phyloP scores from a whole-genome alignment of 2,329 filamentous ascomycete genomes.

The Calonectria pseudoturangicola region DNA sequence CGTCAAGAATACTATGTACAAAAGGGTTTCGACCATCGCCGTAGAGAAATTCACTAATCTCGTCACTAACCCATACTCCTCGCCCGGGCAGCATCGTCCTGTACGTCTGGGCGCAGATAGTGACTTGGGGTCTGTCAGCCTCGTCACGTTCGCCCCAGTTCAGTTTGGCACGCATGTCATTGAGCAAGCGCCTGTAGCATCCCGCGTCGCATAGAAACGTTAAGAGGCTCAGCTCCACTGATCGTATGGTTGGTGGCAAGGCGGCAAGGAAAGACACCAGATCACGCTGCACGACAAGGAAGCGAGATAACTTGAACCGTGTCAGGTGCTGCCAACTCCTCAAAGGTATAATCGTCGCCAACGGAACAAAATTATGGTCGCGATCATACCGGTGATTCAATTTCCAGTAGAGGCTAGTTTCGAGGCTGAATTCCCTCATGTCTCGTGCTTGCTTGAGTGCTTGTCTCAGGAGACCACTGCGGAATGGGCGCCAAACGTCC shows the following conservation, averaged over 20 bases:
- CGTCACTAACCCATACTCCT: background rate
- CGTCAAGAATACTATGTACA: background rate
- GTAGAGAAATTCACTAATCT: slow-evolving; percentile 12
- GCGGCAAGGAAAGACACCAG: slow-evolving; percentile 9
- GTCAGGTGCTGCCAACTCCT: slow-evolving; percentile 1
- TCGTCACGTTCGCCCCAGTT: background rate
- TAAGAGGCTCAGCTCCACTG: slow-evolving; percentile 25
- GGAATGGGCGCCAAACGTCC: background rate
- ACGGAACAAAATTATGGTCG: background rate
- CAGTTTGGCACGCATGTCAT: background rate
- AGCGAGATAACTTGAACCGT: slow-evolving; percentile 11
- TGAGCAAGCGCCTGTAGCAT: slow-evolving; percentile 2
- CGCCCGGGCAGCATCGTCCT: background rate
- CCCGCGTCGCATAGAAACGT: background rate
- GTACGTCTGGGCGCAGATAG: background rate
- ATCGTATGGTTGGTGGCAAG: slow-evolving; percentile 5
- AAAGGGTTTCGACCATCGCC: background rate
- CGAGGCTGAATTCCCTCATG: slow-evolving; percentile 52
- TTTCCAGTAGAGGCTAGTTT: slow-evolving; percentile 4
- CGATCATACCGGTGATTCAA: background rate
- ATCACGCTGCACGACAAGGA: background rate
- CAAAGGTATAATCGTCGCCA: slow-evolving; percentile 16
- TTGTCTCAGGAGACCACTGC: background rate
- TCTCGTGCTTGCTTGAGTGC: slow-evolving; percentile 40
- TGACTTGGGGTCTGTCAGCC: background rate